phyloP scores from a whole-genome alignment of 169 alveolate genomes.

The Eimeria zaria region DNA sequence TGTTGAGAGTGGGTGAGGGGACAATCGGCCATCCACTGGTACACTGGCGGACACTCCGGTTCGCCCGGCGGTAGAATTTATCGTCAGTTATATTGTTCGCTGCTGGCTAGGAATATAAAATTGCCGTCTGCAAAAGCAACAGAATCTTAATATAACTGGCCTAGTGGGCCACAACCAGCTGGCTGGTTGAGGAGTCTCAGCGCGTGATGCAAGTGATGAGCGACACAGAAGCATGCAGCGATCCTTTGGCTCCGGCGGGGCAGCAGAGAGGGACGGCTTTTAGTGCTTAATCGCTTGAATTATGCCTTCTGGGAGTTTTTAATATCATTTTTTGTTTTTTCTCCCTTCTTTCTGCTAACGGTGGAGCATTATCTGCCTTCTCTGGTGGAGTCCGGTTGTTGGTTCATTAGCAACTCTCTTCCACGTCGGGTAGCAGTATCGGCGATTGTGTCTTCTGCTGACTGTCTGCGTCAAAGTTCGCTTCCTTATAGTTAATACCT shows the following conservation, averaged over 20 bases:
- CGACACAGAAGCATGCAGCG: background rate
- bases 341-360: background rate
- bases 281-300: background rate
- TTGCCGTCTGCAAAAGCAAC: background rate
- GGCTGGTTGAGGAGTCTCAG: background rate
- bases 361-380: background rate
- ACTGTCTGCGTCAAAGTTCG: background rate
- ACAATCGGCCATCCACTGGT: no score
- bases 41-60: no score
- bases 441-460: background rate
- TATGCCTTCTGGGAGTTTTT: background rate
- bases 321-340: background rate
- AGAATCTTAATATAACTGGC: background rate
- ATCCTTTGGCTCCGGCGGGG: background rate
- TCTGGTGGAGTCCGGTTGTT: background rate
- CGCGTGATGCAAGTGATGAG: background rate
- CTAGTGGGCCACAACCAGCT: background rate
- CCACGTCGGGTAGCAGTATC: background rate
- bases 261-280: background rate
- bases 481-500: background rate
- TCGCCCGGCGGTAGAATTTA: no score
- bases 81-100: background rate
- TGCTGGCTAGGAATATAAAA: background rate
- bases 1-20: no score
- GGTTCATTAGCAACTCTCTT: slow-evolving; percentile 9